These are phyloP conservation scores for Keqinozyma sinolaborantium DNA, from an alignment of 1,139 yeast species.

Conservation along the genomic window DNA sequence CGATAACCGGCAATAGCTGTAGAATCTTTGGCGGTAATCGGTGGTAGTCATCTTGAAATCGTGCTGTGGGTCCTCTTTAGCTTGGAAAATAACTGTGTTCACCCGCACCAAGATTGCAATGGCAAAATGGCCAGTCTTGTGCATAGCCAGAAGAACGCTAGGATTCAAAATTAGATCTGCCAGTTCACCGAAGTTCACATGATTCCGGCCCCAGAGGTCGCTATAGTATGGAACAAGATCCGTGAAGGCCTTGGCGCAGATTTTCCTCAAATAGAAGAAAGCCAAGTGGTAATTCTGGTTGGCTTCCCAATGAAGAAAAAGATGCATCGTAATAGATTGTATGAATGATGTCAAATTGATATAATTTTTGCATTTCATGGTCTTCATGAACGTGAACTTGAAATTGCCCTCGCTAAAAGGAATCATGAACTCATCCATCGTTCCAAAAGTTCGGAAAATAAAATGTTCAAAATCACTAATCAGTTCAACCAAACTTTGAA, in stretches of 20 bases:
- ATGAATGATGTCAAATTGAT: constrained; percentile 28
- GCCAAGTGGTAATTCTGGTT: constrained; percentile 18
- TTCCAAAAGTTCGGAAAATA: constrained; percentile 19
- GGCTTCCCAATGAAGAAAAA: constrained; percentile 27
- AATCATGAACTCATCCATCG: constrained; percentile 17
- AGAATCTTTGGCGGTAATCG: constrained; percentile 16
- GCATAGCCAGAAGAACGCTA: constrained; percentile 23
- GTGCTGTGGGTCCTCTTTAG: constrained; percentile 19
- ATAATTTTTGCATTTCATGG: constrained; percentile 28
- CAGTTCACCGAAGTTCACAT: constrained; percentile 28
- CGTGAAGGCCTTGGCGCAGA: constrained; percentile 16
- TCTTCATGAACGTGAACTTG: constrained; percentile 26
- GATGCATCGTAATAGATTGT: constrained; percentile 21
- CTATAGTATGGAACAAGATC: constrained; percentile 29
- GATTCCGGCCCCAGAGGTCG: constrained; percentile 24
- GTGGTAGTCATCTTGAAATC: constrained; percentile 12
- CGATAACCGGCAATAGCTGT: constrained; percentile 17
- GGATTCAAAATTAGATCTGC: constrained; percentile 39
- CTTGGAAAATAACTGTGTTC: constrained; percentile 19
- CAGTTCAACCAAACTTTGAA: constrained; percentile 18
- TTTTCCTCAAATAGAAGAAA: constrained; percentile 28
- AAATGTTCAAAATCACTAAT: constrained; percentile 27
- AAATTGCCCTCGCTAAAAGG: constrained; percentile 22
- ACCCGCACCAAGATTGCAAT: constrained; percentile 18
- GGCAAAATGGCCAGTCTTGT: constrained; percentile 25